Evolutionary conservation across 306 rosid species (phyloP).

Genomic region (Arachis hypogaea): DNA sequence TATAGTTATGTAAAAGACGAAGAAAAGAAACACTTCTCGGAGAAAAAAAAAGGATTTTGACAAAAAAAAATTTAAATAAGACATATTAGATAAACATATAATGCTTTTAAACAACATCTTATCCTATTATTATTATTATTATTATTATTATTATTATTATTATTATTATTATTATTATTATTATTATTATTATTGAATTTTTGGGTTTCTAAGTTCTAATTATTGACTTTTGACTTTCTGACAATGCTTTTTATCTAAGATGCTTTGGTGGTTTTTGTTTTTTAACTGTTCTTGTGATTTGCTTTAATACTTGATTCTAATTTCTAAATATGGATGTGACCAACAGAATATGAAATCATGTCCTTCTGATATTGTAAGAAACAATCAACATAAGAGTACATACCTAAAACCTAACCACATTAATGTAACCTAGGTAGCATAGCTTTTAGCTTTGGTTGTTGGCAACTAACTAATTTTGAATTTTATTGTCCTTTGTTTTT

Average conservation of each 20-base stretch:
- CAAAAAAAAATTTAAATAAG: too few relatives aligned
- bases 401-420: conserved; percentile 38
- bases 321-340: conserved; percentile 42
- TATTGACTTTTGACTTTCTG: background rate
- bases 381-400: background rate
- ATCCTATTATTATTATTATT: too few relatives aligned
- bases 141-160: background rate
- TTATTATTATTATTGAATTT: too few relatives aligned
- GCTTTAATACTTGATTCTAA: conserved; percentile 28
- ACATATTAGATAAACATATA: too few relatives aligned
- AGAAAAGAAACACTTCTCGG: too few relatives aligned
- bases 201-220: too few relatives aligned
- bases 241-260: conserved; percentile 24
- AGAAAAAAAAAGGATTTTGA: too few relatives aligned
- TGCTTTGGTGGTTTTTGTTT: conserved; percentile 23
- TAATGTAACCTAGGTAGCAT: background rate
- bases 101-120: too few relatives aligned
- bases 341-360: conserved; percentile 1
- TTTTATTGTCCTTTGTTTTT: conserved; percentile 1
- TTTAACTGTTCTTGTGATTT: background rate
- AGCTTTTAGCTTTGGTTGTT: conserved; percentile 2
- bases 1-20: too few relatives aligned
- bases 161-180: too few relatives aligned
- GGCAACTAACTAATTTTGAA: conserved; percentile 33
- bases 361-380: conserved; percentile 19